phyloP scores from a whole-genome alignment of 164 flowering plant species.

The Kingdonia uniflora region DNA sequence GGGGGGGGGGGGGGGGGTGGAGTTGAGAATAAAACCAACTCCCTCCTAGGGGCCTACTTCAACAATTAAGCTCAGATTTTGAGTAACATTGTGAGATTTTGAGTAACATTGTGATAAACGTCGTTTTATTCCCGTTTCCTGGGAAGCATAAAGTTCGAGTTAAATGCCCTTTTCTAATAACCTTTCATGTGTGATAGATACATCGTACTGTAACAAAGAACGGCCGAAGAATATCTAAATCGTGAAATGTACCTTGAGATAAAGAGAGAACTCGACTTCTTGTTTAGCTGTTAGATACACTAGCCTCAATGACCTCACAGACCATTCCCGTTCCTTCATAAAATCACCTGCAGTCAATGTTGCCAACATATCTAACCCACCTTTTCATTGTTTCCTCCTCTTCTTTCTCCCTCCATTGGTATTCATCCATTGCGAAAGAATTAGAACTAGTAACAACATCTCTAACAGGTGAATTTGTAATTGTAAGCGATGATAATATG shows the following conservation, averaged over 20 bases:
- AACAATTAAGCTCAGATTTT: too few relatives aligned
- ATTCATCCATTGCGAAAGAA: constrained; percentile 1
- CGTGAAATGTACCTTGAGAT: constrained; percentile 32
- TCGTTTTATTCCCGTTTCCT: too few relatives aligned
- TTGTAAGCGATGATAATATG: constrained; percentile 3
- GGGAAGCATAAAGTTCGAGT: too few relatives aligned
- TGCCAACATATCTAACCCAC: constrained; percentile 1
- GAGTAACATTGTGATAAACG: too few relatives aligned
- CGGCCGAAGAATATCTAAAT: not conserved
- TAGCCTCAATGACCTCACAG: constrained; percentile 1
- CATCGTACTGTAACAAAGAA: not conserved
- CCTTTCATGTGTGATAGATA: too few relatives aligned
- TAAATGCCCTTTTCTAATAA: too few relatives aligned
- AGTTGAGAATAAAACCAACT: too few relatives aligned
- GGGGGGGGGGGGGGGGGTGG: too few relatives aligned
- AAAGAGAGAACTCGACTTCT: constrained; percentile 35
- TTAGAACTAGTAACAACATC: constrained; percentile 10
- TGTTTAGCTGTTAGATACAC: constrained; percentile 22
- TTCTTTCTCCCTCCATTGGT: constrained; percentile 18
- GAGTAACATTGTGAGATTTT: too few relatives aligned
- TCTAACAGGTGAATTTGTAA: constrained; percentile 15
- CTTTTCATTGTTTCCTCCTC: constrained; percentile 24
- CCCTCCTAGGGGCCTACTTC: too few relatives aligned
- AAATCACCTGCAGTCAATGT: constrained; percentile 3
- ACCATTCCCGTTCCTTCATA: not conserved